These are phyloP conservation scores for Geotrichum klebahnii DNA, from an alignment of 1,139 yeast species.

Conservation along the genomic window DNA sequence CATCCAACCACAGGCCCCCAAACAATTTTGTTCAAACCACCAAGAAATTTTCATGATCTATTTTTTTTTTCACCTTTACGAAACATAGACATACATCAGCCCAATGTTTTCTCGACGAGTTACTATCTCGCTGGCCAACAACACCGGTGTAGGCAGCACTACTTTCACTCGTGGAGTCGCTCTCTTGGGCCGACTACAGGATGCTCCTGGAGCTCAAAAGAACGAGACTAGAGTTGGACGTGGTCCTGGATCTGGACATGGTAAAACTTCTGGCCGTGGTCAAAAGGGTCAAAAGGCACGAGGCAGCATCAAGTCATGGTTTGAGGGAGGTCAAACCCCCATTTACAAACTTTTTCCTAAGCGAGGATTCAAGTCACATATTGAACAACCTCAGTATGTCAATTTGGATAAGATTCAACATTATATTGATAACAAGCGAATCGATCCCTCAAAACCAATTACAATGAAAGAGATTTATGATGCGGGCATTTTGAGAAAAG, in stretches of 20 bases:
- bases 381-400: constrained; percentile 37
- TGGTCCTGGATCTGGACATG: constrained; percentile 86
- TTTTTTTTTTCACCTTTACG: background rate
- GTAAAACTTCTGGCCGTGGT: constrained; percentile 96
- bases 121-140: background rate
- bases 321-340: constrained; percentile 99
- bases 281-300: constrained; percentile 98
- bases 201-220: constrained; percentile 36
- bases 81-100: background rate
- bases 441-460: constrained; percentile 55
- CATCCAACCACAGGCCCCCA: constrained; percentile 12
- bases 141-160: background rate
- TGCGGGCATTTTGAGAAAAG: constrained; percentile 67
- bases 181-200: constrained; percentile 23
- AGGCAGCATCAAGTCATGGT: constrained; percentile 84
- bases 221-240: constrained; percentile 78
- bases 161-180: constrained; percentile 16
- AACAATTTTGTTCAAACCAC: constrained; percentile 5
- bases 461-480: constrained; percentile 70
- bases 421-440: constrained; percentile 41
- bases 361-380: constrained; percentile 62
- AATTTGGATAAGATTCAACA: constrained; percentile 61
- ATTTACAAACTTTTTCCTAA: constrained; percentile 85
- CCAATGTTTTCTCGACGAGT: constrained; percentile 15
- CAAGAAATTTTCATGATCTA: background rate